phyloP scores from a whole-genome alignment of 2,329 filamentous ascomycete species.

The Gyromitra esculenta region DNA sequence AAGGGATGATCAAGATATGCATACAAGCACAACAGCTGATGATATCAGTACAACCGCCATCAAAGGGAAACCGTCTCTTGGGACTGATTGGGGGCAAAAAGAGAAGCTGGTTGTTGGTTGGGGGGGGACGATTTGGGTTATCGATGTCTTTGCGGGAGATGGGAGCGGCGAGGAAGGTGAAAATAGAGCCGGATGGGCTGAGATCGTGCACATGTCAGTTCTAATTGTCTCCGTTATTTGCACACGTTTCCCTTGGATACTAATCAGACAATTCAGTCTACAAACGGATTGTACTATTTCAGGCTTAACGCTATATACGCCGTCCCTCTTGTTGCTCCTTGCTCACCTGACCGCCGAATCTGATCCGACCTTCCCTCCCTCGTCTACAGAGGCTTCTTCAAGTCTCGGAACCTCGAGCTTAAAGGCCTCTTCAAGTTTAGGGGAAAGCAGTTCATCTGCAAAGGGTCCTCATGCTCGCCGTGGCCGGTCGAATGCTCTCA shows the following conservation, averaged over 20 bases:
- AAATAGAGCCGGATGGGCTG: conserved; percentile 79
- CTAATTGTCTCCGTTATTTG: neutral
- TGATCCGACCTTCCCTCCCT: conserved; percentile 49
- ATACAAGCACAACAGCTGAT: conserved; percentile 57
- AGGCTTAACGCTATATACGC: conserved; percentile 94
- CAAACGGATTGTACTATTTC: conserved; percentile 98
- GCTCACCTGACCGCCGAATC: conserved; percentile 76
- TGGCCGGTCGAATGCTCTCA: conserved; percentile 78
- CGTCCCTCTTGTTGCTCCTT: conserved; percentile 87
- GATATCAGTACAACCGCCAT: conserved; percentile 55
- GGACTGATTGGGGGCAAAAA: conserved; percentile 60
- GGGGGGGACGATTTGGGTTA: conserved; percentile 95
- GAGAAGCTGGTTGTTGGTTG: conserved; percentile 86
- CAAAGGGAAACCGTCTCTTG: conserved; percentile 52
- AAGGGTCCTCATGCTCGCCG: conserved; percentile 55
- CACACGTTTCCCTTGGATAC: conserved; percentile 58
- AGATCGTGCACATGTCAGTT: conserved; percentile 90
- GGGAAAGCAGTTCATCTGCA: conserved; percentile 6
- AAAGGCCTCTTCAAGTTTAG: conserved; percentile 23
- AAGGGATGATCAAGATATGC: conserved; percentile 65
- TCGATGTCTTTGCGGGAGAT: conserved; percentile 83
- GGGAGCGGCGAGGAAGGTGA: conserved; percentile 71
- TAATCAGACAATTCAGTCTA: conserved; percentile 68
- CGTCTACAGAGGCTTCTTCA: conserved; percentile 22
- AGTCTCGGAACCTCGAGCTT: conserved; percentile 3